Evolutionary conservation across 2,329 filamentous ascomycete species (phyloP).

Genomic region (Colletotrichum neosansevieriae): DNA sequence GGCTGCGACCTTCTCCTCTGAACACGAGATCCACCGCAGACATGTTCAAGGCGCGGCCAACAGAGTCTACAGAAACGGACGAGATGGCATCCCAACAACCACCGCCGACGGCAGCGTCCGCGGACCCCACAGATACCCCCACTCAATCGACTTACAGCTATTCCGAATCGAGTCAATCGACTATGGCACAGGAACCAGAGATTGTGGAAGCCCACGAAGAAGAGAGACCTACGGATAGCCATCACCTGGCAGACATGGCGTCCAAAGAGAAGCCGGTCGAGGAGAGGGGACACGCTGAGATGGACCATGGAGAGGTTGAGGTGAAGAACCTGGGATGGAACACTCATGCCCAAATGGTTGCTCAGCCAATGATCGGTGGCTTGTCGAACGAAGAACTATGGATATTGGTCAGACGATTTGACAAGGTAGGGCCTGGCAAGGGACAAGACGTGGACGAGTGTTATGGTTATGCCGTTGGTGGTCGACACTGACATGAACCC

Average conservation of each 20-base stretch:
- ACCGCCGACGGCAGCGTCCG: background rate
- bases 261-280: conserved; percentile 46
- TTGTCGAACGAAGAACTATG: conserved; percentile 80
- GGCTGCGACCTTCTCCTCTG: background rate
- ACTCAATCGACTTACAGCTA: conserved; percentile 26
- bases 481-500: conserved; percentile 49
- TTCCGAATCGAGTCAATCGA: conserved; percentile 30
- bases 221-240: conserved; percentile 51
- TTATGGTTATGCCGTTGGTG: background rate
- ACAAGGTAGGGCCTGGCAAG: conserved; percentile 60
- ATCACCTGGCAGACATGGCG: conserved; percentile 51
- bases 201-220: conserved; percentile 45
- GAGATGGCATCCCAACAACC: conserved; percentile 20
- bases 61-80: conserved; percentile 3
- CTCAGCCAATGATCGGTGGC: conserved; percentile 73
- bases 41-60: conserved; percentile 34
- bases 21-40: background rate
- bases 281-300: conserved; percentile 60
- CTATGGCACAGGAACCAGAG: conserved; percentile 45
- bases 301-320: conserved; percentile 63
- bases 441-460: conserved; percentile 32
- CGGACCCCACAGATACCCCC: conserved; percentile 3
- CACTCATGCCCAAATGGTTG: conserved; percentile 66
- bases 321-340: conserved; percentile 79
- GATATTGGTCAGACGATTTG: conserved; percentile 78